Evolutionary conservation across 306 rosid genomes (phyloP), one percentile per base, ranked within the genome.

Genomic region (Ochetophila trinervis): DNA sequence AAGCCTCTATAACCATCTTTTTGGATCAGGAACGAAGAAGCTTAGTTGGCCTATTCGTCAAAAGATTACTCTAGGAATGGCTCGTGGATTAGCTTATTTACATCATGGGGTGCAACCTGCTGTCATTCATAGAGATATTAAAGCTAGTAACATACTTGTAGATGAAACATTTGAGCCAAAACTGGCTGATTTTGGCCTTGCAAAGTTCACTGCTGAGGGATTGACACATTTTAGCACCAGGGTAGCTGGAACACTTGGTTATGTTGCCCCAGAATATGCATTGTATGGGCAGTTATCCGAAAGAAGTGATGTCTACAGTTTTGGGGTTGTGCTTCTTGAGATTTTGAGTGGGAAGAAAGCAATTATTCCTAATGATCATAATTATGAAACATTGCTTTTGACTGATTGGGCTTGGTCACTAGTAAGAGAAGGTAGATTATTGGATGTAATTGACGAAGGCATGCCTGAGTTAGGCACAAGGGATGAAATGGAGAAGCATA

Each of bases 181-280:
- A 35, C 54, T 76, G 5, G 65, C 69, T 14, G 73, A 65, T 36
- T 76, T 70, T 47, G 81, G 81, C 34, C 63, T 70, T 3, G 76
- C 81, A 53, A 76, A 54, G 81, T 70, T 70, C 59, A 65, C 58
- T 14, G 65, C 45, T 59, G 76, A 60, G 18, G 81, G 73, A 8
- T n/a, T 45, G 37, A 52, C 81, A 65, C 76, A 76, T 76, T 15
- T 70, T 49, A 67, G 72, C 65, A 76, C 73, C 8, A 76, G 67
- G 23, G 76, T 76, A 24, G 81, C 73, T 0, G 76, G 76, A 23
- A 76, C 76, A 13, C 72, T 76, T 23, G 81, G 81, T 1, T 65
- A 70, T 53, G 73, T 70, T 44, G 76, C 81, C 2, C 81, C 73
- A 4, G 73, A 76, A 36, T 71, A 76, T 60, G 81, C 76, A 8